These are phyloP conservation scores for Nemania serpens DNA, from an alignment of 2,329 filamentous ascomycete species.

Conservation along the genomic window DNA sequence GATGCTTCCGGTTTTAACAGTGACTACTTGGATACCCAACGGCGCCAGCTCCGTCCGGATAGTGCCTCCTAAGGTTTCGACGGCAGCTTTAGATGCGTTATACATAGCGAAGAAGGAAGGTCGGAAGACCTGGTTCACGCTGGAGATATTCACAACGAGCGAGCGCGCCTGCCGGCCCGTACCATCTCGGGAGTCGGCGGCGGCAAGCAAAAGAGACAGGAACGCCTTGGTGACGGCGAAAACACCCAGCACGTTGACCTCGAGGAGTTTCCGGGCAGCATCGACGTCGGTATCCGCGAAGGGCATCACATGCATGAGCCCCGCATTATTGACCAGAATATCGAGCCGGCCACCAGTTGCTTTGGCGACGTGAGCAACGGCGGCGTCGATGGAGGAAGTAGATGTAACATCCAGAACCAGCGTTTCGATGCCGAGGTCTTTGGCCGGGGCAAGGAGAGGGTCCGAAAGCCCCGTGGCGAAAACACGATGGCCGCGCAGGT, in stretches of 20 bases:
- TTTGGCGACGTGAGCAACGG: slow-evolving; percentile 21
- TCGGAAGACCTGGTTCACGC: slow-evolving; percentile 31
- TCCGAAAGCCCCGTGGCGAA: slow-evolving; percentile 38
- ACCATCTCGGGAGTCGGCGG: neutral
- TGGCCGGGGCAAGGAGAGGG: slow-evolving; percentile 25
- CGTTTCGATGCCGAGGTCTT: slow-evolving; percentile 31
- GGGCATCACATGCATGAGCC: slow-evolving; percentile 32
- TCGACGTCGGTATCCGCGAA: slow-evolving; percentile 33
- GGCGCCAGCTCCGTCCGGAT: slow-evolving; percentile 36
- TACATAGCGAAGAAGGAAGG: slow-evolving; percentile 33
- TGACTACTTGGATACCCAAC: slow-evolving; percentile 34
- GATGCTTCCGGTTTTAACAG: slow-evolving; percentile 35
- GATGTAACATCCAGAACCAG: slow-evolving; percentile 37
- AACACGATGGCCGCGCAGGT: slow-evolving; percentile 38
- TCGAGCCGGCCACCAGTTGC: slow-evolving; percentile 32
- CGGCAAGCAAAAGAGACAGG: slow-evolving; percentile 34
- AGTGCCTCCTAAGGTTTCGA: slow-evolving; percentile 30
- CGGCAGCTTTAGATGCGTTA: slow-evolving; percentile 38
- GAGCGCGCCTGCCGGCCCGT: slow-evolving; percentile 5
- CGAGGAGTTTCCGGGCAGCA: slow-evolving; percentile 30
- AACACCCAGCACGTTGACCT: slow-evolving; percentile 39
- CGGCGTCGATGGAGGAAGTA: slow-evolving; percentile 24
- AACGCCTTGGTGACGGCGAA: slow-evolving; percentile 38
- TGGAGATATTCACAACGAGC: slow-evolving; percentile 35
- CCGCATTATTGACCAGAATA: slow-evolving; percentile 38